Evolutionary conservation across 2,329 filamentous ascomycete species (phyloP).

Genomic region (Diaporthe longicolla): DNA sequence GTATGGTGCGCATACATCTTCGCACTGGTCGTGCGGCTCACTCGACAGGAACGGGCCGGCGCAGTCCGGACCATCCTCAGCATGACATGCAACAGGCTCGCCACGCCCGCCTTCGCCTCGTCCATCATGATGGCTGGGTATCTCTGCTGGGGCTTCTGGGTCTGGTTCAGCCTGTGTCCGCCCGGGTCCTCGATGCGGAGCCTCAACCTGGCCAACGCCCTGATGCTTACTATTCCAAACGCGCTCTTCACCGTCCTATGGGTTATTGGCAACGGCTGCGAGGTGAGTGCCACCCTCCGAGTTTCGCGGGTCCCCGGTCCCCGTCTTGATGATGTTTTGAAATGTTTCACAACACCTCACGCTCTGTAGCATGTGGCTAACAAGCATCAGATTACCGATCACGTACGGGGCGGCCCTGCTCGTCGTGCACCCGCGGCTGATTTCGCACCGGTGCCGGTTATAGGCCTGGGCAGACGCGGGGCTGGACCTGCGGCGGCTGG

Average conservation of each 20-base stretch:
- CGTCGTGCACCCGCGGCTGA: not conserved
- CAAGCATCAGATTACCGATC: not conserved
- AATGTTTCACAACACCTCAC: too few relatives aligned
- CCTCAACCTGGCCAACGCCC: constrained; percentile 21
- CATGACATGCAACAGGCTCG: constrained; percentile 5
- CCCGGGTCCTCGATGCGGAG: not conserved
- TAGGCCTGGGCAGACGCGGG: too few relatives aligned
- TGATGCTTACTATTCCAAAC: not conserved
- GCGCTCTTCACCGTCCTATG: not conserved
- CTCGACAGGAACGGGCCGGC: not conserved
- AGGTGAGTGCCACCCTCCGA: too few relatives aligned
- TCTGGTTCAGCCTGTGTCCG: not conserved
- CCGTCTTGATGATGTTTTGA: too few relatives aligned
- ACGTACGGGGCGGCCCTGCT: not conserved
- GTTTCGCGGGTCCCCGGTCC: too few relatives aligned
- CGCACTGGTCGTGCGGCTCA: not conserved
- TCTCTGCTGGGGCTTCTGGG: not conserved
- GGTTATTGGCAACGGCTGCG: not conserved
- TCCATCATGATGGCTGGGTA: not conserved
- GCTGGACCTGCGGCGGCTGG: too few relatives aligned
- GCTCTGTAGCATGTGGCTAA: too few relatives aligned
- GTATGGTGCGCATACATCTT: not conserved
- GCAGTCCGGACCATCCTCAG: constrained; percentile 8
- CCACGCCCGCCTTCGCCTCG: constrained; percentile 17
- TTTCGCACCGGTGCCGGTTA: not conserved